A percentile compares a stretch with the other conserved stretches of the same genome.
phyloP scores from a whole-genome alignment of 164 flowering plant genomes.

The Litsea cubeba region DNA sequence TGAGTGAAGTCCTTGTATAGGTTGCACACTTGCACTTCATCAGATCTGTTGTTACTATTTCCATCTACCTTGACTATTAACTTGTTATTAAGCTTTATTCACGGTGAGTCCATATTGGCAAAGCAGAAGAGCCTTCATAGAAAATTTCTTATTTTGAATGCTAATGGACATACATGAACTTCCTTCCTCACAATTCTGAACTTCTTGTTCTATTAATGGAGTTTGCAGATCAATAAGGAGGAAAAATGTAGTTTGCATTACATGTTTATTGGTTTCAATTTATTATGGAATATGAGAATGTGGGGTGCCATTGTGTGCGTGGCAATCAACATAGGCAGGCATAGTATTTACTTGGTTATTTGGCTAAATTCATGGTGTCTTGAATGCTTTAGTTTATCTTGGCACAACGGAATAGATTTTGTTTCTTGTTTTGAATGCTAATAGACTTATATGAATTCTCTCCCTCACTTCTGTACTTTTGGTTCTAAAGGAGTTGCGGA shows the following conservation, averaged over 20 bases:
- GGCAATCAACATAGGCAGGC: neutral
- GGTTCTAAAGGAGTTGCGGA: neutral
- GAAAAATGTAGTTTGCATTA: conserved; percentile 4
- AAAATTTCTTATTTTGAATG: conserved; percentile 40
- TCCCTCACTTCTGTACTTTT: too few species aligned
- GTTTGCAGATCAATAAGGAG: conserved; percentile 25
- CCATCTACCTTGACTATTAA: too few species aligned
- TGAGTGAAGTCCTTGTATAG: neutral
- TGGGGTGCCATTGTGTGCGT: neutral
- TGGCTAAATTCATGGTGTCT: neutral
- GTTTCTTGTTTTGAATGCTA: neutral
- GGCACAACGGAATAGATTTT: too few species aligned
- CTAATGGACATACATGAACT: conserved; percentile 39
- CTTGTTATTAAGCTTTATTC: neutral
- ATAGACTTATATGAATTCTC: neutral
- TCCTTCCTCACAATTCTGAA: conserved; percentile 19
- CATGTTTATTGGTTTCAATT: neutral
- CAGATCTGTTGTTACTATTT: neutral
- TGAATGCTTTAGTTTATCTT: neutral
- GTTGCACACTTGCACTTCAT: neutral
- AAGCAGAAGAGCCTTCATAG: conserved; percentile 19
- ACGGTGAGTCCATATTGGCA: conserved; percentile 33
- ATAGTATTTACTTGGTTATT: neutral
- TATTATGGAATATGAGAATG: neutral
- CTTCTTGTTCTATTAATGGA: conserved; percentile 12